These are phyloP conservation scores for Alternaria sp. DNA, from an alignment of 2,329 filamentous ascomycete species.

Conservation along the genomic window DNA sequence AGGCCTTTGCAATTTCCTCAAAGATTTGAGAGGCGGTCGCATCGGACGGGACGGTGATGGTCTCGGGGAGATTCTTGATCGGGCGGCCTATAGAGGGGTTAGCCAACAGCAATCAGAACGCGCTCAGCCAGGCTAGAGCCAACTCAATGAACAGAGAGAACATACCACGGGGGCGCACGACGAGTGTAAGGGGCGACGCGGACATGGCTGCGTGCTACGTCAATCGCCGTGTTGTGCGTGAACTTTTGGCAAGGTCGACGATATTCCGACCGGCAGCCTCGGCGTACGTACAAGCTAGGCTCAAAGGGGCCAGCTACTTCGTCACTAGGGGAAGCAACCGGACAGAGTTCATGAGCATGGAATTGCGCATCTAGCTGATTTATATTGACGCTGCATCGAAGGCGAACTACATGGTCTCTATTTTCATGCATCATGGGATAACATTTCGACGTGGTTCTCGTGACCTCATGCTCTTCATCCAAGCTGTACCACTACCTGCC, in stretches of 20 bases:
- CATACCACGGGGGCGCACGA: slow-evolving; percentile 56
- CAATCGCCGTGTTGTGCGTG: slow-evolving; percentile 12
- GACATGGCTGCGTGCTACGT: slow-evolving; percentile 44
- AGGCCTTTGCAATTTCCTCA: slow-evolving; percentile 59
- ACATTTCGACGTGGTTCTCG: background rate
- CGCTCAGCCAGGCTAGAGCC: background rate
- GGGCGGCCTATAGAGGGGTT: slow-evolving; percentile 59
- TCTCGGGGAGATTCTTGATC: slow-evolving; percentile 65
- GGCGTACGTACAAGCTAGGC: slow-evolving; percentile 12
- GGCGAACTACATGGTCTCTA: background rate
- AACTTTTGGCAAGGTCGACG: slow-evolving; percentile 12
- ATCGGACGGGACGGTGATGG: slow-evolving; percentile 59
- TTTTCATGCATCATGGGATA: background rate
- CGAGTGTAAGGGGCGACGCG: slow-evolving; percentile 51
- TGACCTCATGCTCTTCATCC: slow-evolving; percentile 10
- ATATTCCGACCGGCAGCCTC: slow-evolving; percentile 16
- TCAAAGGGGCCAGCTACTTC: background rate
- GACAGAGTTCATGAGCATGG: background rate
- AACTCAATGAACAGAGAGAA: background rate
- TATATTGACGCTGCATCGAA: background rate
- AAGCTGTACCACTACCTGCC: slow-evolving; percentile 66
- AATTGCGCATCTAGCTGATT: background rate
- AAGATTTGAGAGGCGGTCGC: slow-evolving; percentile 64
- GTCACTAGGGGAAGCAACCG: background rate
- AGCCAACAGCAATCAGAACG: slow-evolving; percentile 3